Percentiles rank a stretch among this genome's conserved stretches.
phyloP scores from a whole-genome alignment of 345 rosid species.

The Brassica cretica region DNA sequence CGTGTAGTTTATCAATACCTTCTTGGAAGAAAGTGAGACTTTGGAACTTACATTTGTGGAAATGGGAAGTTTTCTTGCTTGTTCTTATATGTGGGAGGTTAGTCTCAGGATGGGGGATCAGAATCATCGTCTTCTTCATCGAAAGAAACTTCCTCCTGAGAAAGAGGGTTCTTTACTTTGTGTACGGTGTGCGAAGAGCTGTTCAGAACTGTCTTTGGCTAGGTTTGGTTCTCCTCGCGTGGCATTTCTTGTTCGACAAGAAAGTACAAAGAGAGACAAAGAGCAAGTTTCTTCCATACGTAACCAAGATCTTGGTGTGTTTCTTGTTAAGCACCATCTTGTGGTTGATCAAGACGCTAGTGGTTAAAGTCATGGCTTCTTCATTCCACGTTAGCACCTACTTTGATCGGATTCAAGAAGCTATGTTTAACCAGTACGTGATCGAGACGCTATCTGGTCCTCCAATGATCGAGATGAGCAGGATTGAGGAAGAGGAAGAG shows the following conservation, averaged over 20 bases:
- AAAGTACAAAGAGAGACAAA: constrained; percentile 47
- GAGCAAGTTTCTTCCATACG: constrained; percentile 44
- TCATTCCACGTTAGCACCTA: constrained; percentile 91
- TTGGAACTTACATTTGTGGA: constrained; percentile 74
- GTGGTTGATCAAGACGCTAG: constrained; percentile 85
- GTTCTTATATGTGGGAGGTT: constrained; percentile 84
- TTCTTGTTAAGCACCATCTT: constrained; percentile 61
- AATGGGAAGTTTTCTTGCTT: constrained; percentile 76
- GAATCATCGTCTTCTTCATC: constrained; percentile 66
- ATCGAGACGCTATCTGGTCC: constrained; percentile 83
- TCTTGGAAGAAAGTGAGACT: constrained; percentile 36
- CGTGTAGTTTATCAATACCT: constrained; percentile 51
- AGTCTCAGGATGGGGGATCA: constrained; percentile 90
- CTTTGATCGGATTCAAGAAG: constrained; percentile 87
- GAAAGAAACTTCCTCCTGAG: constrained; percentile 76
- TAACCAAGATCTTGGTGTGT: constrained; percentile 68
- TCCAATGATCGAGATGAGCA: constrained; percentile 60
- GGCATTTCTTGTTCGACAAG: constrained; percentile 68
- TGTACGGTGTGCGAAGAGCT: constrained; percentile 71
- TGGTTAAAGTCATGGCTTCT: constrained; percentile 81
- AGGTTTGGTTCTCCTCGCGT: constrained; percentile 65
- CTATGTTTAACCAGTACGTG: constrained; percentile 74
- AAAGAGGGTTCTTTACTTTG: constrained; percentile 77
- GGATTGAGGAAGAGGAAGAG: constrained; percentile 52
- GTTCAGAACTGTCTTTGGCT: constrained; percentile 91